Percentiles rank a stretch among this genome's conserved stretches.
These are phyloP conservation scores for Aspergillus neotritici DNA, from an alignment of 2,329 filamentous ascomycete genomes.

Conservation along the genomic window DNA sequence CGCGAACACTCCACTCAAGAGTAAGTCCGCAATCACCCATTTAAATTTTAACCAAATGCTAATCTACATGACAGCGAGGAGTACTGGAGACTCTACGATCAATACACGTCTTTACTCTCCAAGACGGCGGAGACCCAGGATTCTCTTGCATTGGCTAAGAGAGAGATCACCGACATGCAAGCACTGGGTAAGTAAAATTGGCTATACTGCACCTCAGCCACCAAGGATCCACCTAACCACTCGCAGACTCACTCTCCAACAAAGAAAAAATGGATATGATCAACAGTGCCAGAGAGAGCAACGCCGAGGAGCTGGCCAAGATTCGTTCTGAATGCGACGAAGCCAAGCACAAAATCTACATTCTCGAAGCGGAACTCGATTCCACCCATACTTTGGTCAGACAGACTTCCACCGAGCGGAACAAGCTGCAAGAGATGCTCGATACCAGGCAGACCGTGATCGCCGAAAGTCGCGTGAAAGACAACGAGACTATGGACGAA, in stretches of 20 bases:
- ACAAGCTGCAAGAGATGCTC: slow-evolving; percentile 35
- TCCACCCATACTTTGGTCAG: slow-evolving; percentile 34
- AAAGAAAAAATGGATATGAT: slow-evolving; percentile 37
- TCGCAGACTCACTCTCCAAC: slow-evolving; percentile 29
- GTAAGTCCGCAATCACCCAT: slow-evolving; percentile 16
- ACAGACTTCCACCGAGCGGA: slow-evolving; percentile 35
- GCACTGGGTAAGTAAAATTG: slow-evolving; percentile 28
- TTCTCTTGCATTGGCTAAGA: slow-evolving; percentile 30
- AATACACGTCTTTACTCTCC: slow-evolving; percentile 31
- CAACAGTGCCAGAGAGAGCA: slow-evolving; percentile 32
- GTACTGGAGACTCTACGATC: slow-evolving; percentile 39
- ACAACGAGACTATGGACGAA: slow-evolving; percentile 36
- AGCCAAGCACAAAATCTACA: slow-evolving; percentile 30
- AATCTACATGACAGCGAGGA: slow-evolving; percentile 29
- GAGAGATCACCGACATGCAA: slow-evolving; percentile 33
- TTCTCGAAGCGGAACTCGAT: slow-evolving; percentile 36
- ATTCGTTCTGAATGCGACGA: slow-evolving; percentile 32
- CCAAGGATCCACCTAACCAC: slow-evolving; percentile 16
- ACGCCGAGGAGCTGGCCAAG: slow-evolving; percentile 29
- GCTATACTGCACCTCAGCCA: background rate
- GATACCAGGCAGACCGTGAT: slow-evolving; percentile 37
- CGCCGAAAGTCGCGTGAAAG: slow-evolving; percentile 35
- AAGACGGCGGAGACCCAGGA: slow-evolving; percentile 37
- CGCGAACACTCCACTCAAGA: slow-evolving; percentile 33
- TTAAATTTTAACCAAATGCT: slow-evolving; percentile 3